Evolutionary conservation across 2,329 filamentous ascomycete genomes (phyloP).

Genomic region (Penicillium hordei): DNA sequence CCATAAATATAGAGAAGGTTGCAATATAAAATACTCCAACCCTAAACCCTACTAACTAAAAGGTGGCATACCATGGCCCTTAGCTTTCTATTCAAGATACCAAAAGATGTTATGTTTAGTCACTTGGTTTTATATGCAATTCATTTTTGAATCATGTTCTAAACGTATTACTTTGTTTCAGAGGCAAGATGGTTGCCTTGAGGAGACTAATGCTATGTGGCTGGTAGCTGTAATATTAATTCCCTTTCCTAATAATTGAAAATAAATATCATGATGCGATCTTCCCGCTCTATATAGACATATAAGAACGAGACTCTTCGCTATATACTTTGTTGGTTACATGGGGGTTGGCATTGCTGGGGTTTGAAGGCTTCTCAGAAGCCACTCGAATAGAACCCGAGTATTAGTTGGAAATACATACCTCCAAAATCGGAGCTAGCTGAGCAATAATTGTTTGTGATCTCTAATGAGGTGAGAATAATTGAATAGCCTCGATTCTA

Average conservation of each 20-base stretch:
- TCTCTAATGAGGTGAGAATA: background rate
- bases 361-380: too few relatives aligned
- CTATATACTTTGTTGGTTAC: too few relatives aligned
- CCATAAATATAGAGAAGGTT: too few relatives aligned
- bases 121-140: background rate
- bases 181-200: background rate
- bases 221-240: background rate
- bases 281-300: too few relatives aligned
- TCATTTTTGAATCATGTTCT: background rate
- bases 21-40: too few relatives aligned
- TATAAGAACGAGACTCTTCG: background rate
- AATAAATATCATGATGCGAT: too few relatives aligned
- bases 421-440: background rate
- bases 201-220: too few relatives aligned
- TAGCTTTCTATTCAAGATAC: background rate
- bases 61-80: background rate
- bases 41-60: background rate
- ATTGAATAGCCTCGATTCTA: background rate
- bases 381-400: background rate
- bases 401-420: background rate
- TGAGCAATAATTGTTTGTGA: background rate
- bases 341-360: background rate
- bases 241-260: background rate
- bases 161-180: background rate
- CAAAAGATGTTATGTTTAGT: background rate